phyloP scores from a whole-genome alignment of 2,329 filamentous ascomycete species.

The Alternaria viburni region DNA sequence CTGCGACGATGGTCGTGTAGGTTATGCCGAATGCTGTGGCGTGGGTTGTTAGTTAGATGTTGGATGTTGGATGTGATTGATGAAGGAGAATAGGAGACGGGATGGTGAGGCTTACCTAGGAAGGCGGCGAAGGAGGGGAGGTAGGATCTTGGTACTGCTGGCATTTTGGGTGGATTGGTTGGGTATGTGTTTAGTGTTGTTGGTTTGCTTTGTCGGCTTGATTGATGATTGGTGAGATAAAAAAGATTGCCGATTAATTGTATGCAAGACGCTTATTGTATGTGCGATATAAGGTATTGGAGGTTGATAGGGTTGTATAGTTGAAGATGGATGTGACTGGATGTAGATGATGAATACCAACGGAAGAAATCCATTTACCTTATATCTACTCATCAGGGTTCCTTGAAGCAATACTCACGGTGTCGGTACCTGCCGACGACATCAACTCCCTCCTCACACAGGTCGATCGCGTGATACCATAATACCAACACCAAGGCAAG shows the following conservation, averaged over 20 bases:
- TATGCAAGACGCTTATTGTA: too few relatives aligned
- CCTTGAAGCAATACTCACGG: not conserved
- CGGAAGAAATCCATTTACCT: not conserved
- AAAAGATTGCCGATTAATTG: too few relatives aligned
- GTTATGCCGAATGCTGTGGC: conserved; percentile 36
- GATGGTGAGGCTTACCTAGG: conserved; percentile 30
- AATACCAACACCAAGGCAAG: not conserved
- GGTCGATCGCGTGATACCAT: not conserved
- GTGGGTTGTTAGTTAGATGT: conserved; percentile 12
- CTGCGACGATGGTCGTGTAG: conserved; percentile 42
- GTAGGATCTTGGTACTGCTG: conserved; percentile 39
- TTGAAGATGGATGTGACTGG: not conserved
- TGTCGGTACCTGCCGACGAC: not conserved
- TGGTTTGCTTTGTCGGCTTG: too few relatives aligned
- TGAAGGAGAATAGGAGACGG: not conserved
- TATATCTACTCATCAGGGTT: not conserved
- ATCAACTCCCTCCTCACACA: not conserved
- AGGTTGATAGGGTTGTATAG: too few relatives aligned
- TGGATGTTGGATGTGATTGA: not conserved
- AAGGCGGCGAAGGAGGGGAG: conserved; percentile 41
- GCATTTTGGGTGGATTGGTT: conserved; percentile 30
- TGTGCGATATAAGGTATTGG: too few relatives aligned
- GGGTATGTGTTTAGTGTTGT: not conserved
- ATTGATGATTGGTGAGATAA: too few relatives aligned
- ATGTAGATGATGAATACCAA: not conserved